A percentile compares a stretch with the other conserved stretches of the same genome.
phyloP scores from a whole-genome alignment of 108 stramenopile genomes.

The Stephanodiscus triporus region DNA sequence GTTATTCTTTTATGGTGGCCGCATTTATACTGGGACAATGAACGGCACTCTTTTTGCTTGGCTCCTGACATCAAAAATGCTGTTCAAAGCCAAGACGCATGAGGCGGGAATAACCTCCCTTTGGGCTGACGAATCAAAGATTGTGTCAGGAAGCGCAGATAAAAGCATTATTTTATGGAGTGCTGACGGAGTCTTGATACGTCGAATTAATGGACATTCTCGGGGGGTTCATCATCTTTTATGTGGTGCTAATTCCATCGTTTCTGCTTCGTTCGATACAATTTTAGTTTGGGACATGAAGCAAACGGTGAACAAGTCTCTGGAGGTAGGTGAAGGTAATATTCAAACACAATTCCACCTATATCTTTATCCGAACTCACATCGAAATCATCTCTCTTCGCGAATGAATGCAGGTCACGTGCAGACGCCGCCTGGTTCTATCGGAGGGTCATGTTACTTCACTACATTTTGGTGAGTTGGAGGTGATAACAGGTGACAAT shows the following conservation, averaged over 20 bases:
- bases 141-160: slow-evolving; percentile 64
- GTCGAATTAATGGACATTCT: slow-evolving; percentile 58
- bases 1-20: slow-evolving; percentile 52
- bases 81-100: slow-evolving; percentile 51
- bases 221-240: slow-evolving; percentile 55
- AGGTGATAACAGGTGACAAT: slow-evolving; percentile 64
- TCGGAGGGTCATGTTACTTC: slow-evolving; percentile 57
- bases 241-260: slow-evolving; percentile 48
- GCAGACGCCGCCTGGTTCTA: slow-evolving; percentile 37
- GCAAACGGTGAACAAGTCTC: too few species aligned
- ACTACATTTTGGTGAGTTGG: slow-evolving; percentile 60
- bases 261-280: slow-evolving; percentile 32
- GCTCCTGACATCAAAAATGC: slow-evolving; percentile 21
- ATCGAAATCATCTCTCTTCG: neutral
- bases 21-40: slow-evolving; percentile 42
- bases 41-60: slow-evolving; percentile 36
- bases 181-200: slow-evolving; percentile 39
- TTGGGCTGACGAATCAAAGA: slow-evolving; percentile 46
- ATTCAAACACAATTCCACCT: neutral
- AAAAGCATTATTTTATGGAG: slow-evolving; percentile 65
- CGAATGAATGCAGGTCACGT: slow-evolving; percentile 16
- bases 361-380: neutral
- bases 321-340: neutral
- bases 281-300: slow-evolving; percentile 33
- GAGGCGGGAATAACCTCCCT: slow-evolving; percentile 62